Base-by-base conservation (phyloP, 1,139 yeast species). In the Debaryomycetaceae sp. region DNA sequence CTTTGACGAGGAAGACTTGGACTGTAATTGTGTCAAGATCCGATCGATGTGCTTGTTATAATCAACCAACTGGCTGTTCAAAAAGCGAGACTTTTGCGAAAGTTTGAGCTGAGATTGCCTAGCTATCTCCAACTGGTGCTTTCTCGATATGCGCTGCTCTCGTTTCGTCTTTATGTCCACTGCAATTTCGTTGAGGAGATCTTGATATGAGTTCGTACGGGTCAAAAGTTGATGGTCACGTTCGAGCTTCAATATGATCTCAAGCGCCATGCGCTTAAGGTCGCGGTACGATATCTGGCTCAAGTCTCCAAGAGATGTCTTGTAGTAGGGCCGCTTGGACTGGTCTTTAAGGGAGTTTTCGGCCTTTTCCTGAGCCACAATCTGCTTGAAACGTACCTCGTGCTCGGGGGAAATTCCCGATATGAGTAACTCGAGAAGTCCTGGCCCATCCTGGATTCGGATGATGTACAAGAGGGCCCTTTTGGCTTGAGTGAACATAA, bases 121-220 rank as follows among this genome's bases (percentile, higher is more conserved):
- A 2, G 89, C 79, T 16, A 75, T 63, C 13, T 64, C 66, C 36
- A 84, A 58, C 46, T 86, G 95, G 23, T 72, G 66, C 32, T 68
- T 66, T 17, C 95, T 65, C 22, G 72, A 64, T 11, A 71, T 54
- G 38, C 95, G 70, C 39, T 83, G 83, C 34, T 77, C 73, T 41
- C 80, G 79, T 46, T 88, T 88, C 24, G 85, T 77, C 47, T 80
- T 78, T 44, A 91, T 86, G 43, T 93, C 96, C 32, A 72, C 60
- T 0, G 95, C 95, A 39, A 91, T 82, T 39, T 83, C 86, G 49
- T 88, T 88, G 37, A 91, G 59, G 16, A 91, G 53, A 16, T 73
- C 79, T 51, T 91, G 98, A 53, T 81, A 86, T 19, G 83, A 78
- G 49, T 85, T 77, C 14, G 68, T 62, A 36, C 95, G 69, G 3